Evolutionary conservation across 139 green algal species (phyloP), one percentile per base, ranked within the genome.

Genomic region (Chlamydomonas applanata): DNA sequence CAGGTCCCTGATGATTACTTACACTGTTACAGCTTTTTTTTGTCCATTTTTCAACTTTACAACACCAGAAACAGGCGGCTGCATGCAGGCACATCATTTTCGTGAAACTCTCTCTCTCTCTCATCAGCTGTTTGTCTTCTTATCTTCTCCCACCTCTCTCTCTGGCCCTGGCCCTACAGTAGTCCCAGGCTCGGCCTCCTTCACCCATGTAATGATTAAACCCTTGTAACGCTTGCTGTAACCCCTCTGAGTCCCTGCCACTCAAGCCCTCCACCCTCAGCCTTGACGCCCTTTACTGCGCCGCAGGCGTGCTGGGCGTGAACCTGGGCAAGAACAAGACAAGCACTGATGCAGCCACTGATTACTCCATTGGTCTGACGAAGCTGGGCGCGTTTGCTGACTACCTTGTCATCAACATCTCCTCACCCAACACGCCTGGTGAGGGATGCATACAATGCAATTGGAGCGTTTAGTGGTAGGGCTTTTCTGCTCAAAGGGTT

Each of bases 301-400:
- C n/a, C n/a, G 14, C 66, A 89, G 85, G 79, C 16, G 62, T 95
- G 22, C 53, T 99, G 62, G 94, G 90, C 1, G 87, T 99, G 11
- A 99, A 99, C 81, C 82, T 99, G 20, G 96, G 96, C 45, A 99
- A 99, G 83, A 99, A 99, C 88, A 99, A 99, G 85, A 78, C 52
- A 17, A 97, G 84, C 67, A 86, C 90, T 56, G 91, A 98, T 61
- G 87, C 90, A 9, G 89, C 81, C 25, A 88, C 83, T 17, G 96
- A 99, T 84, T 99, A 98, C 80, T 83, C 59, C 54, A 80, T 90
- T 1, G 91, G 91, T 4, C 77, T 96, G 17, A 78, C 78, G 14
- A 88, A 91, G 74, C 86, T 98, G 53, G 85, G 71, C 4, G 66
- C 67, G 24, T 90, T 88, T 82, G 94, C 92, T 0, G 96, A 99